Base-by-base conservation (phyloP, 495 filamentous ascomycete genomes). In the Trichoderma asperelloides region DNA sequence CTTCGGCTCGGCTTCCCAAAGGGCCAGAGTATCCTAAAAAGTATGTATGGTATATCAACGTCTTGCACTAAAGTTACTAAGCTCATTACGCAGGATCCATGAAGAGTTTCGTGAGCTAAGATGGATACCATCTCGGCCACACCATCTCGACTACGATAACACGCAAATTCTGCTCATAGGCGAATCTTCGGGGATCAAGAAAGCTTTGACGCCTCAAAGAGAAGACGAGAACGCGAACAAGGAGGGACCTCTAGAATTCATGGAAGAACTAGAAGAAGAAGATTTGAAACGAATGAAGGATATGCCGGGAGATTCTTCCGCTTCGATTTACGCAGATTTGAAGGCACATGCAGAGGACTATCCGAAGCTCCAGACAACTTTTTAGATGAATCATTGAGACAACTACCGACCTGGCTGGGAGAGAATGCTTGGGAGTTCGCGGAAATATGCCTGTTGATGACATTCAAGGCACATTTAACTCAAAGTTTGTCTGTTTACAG, bases 81-180 rank as follows among this genome's bases (percentile, higher is more conserved):
- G 82, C 33, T 37, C 9, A 3, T 27, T 18, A 7, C 12, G 8
- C 40, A 82, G 79, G 28, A 77, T 97, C 11, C 78, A 85, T 15
- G 84, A 92, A 18, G 90, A 92, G 68, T 98, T 97, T 71, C 75
- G 81, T 23, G 85, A 85, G 5, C 83, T 87, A 5, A 84, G 88
- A 57, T 97, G 92, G 94, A 80, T 87, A 45, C 85, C 90, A 1
- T 78, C 91, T 9, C 77, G 86, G 66, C 91, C 92, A 0, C 86
- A 93, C 65, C 86, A 93, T 72, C 80, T 97, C 60, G 84, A 96
- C 68, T 92, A 90, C 72, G 82, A 82, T 27, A 90, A 92, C 70
- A 84, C 91, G 0, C 92, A 97, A 73, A 85, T 96, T 65, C 78
- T 97, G 21, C 81, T 97, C 68, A 87, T 96, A 68, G 93, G 94